A percentile compares a stretch with the other conserved stretches of the same genome.
Conservation (phyloP, 1,284 basidiomycete species). For the Dichomitus squalens region DNA sequence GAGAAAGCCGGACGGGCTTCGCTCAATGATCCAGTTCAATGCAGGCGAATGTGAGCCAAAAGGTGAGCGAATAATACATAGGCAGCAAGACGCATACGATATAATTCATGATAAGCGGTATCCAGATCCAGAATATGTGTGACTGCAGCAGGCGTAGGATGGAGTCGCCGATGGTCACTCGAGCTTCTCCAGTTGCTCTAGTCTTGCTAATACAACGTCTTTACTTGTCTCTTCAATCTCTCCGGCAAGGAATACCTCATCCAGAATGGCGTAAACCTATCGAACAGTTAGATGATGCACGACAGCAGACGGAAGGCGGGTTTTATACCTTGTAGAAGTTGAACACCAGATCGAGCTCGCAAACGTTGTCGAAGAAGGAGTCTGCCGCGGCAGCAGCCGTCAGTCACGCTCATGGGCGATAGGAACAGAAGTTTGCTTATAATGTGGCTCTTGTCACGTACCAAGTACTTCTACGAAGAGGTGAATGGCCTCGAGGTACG, state of each 20-base stretch:
- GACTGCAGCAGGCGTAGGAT: constrained; percentile 16
- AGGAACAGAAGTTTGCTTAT: too few species aligned
- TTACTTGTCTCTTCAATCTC: constrained; percentile 99
- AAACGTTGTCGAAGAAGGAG: constrained; percentile 98
- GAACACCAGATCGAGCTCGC: constrained; percentile 96
- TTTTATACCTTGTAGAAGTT: constrained; percentile 92
- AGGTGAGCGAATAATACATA: too few species aligned
- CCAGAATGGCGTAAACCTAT: constrained; percentile 94
- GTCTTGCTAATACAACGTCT: constrained; percentile 86
- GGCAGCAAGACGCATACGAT: too few species aligned
- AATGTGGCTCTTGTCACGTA: constrained; percentile 40
- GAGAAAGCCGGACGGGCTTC: too few species aligned
- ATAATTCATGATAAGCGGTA: too few species aligned
- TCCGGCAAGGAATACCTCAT: constrained; percentile 98
- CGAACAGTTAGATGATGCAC: background rate
- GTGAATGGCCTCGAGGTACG: constrained; percentile 96
- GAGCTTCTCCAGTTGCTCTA: constrained; percentile 91
- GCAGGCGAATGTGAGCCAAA: too few species aligned
- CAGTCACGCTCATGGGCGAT: too few species aligned
- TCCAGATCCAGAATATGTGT: background rate
- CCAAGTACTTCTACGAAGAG: constrained; percentile 98
- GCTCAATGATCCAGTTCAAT: too few species aligned
- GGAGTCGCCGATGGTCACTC: constrained; percentile 51
- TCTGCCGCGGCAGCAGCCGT: constrained; percentile 53
- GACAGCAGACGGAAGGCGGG: background rate